Evolutionary conservation across 2,329 filamentous ascomycete species (phyloP).

Genomic region (Arthrobotrys musiformis): DNA sequence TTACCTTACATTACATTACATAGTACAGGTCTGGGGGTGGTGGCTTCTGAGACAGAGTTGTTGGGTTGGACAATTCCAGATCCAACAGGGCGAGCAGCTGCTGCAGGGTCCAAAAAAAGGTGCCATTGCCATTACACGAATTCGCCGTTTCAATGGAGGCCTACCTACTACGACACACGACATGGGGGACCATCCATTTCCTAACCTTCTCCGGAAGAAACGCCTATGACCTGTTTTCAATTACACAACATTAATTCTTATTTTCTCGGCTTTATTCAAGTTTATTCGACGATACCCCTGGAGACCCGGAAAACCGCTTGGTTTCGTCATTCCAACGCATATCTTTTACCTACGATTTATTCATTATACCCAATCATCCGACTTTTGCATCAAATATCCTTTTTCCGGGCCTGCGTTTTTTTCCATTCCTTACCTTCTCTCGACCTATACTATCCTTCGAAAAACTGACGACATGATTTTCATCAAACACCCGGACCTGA

Average conservation of each 20-base stretch:
- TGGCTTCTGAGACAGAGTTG: slow-evolving; percentile 36
- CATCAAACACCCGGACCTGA: slow-evolving; percentile 13
- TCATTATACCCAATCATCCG: slow-evolving; percentile 28
- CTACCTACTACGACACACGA: slow-evolving; percentile 34
- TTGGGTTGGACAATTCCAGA: slow-evolving; percentile 33
- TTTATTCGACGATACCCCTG: slow-evolving; percentile 50
- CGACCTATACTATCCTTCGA: not conserved
- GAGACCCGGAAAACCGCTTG: slow-evolving; percentile 26
- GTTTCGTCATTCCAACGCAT: slow-evolving; percentile 53
- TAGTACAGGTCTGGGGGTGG: slow-evolving; percentile 15
- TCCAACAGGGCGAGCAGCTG: slow-evolving; percentile 21
- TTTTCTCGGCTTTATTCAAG: slow-evolving; percentile 38
- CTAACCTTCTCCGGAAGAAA: slow-evolving; percentile 22
- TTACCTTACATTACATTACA: slow-evolving; percentile 14
- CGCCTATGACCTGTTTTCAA: slow-evolving; percentile 50
- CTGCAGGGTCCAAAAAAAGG: slow-evolving; percentile 52
- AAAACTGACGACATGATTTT: slow-evolving; percentile 45
- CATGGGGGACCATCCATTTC: slow-evolving; percentile 24
- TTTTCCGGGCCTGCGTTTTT: slow-evolving; percentile 12
- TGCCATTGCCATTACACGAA: slow-evolving; percentile 35
- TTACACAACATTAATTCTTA: slow-evolving; percentile 55
- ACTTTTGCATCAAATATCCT: slow-evolving; percentile 17
- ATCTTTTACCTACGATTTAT: slow-evolving; percentile 29
- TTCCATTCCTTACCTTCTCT: slow-evolving; percentile 2
- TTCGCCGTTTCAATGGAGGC: slow-evolving; percentile 40